These are phyloP conservation scores for Dacryopinax spathularia DNA, from an alignment of 768 basidiomycete genomes.

Conservation along the genomic window DNA sequence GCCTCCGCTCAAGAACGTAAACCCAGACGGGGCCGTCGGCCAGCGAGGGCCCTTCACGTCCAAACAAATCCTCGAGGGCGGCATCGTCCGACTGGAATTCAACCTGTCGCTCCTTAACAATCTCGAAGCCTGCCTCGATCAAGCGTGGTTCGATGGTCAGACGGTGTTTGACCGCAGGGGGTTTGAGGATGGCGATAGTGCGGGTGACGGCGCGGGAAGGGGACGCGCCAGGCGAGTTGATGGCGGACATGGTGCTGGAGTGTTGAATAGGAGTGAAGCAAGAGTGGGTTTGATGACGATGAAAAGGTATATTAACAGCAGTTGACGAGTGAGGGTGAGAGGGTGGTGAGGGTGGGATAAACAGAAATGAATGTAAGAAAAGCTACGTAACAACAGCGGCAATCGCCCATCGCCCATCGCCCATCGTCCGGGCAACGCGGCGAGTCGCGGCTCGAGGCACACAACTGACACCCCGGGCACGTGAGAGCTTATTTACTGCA, in stretches of 20 bases:
- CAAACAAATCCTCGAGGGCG: slow-evolving; percentile 64
- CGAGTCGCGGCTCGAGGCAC: not conserved
- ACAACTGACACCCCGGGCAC: not conserved
- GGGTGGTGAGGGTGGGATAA: not conserved
- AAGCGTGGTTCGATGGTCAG: slow-evolving; percentile 72
- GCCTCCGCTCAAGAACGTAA: slow-evolving; percentile 70
- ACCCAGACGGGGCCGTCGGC: slow-evolving; percentile 38
- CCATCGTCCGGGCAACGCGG: no score
- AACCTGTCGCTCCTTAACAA: slow-evolving; percentile 80
- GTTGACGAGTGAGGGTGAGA: not conserved
- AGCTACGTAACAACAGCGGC: slow-evolving; percentile 2
- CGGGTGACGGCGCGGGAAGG: slow-evolving; percentile 26
- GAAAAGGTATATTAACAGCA: not conserved
- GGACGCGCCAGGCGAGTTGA: not conserved
- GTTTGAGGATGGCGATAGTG: slow-evolving; percentile 75
- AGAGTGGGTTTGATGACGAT: not conserved
- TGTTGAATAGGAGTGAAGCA: not conserved
- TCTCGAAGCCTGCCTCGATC: slow-evolving; percentile 73
- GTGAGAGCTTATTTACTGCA: not conserved
- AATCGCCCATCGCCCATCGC: no score
- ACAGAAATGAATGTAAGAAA: slow-evolving; percentile 3
- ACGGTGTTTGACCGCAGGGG: slow-evolving; percentile 51
- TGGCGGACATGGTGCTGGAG: not conserved
- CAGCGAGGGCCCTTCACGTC: slow-evolving; percentile 56
- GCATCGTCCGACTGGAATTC: slow-evolving; percentile 78